Percentiles rank a stretch among this genome's conserved stretches.
phyloP scores from a whole-genome alignment of 78 protist genomes.

The Mantamonas sphyraenae region DNA sequence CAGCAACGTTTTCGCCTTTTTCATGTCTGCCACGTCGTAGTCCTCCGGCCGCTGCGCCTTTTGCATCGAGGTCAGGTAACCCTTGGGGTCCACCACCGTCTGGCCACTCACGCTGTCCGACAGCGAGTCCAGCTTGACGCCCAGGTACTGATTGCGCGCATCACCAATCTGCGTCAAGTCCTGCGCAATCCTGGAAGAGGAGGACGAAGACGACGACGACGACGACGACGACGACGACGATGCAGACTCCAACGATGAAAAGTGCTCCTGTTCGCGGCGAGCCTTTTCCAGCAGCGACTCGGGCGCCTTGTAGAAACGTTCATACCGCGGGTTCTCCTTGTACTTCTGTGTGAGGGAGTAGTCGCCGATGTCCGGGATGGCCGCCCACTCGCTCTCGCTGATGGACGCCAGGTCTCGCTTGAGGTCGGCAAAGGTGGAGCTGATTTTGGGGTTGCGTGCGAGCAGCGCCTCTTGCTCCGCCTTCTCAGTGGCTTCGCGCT shows the following conservation, averaged over 20 bases:
- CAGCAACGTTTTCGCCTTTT: conserved; percentile 74
- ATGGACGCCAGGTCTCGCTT: conserved; percentile 31
- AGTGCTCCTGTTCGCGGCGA: background rate
- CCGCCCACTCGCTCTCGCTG: conserved; percentile 38
- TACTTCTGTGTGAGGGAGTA: background rate
- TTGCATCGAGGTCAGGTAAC: conserved; percentile 75
- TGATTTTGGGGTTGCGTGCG: conserved; percentile 59
- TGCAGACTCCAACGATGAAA: background rate
- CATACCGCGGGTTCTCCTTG: background rate
- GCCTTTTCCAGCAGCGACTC: conserved; percentile 34
- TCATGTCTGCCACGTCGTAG: no score
- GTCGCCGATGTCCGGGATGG: conserved; percentile 42
- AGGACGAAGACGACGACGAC: background rate
- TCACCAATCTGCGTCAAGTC: conserved; percentile 72
- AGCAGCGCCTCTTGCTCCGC: conserved; percentile 19
- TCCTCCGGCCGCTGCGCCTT: no score
- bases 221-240: background rate
- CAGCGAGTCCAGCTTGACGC: conserved; percentile 37
- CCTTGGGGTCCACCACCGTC: conserved; percentile 88
- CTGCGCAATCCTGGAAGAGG: conserved; percentile 30
- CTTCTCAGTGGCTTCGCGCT: conserved; percentile 28
- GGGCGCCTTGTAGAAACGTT: conserved; percentile 22
- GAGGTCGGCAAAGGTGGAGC: conserved; percentile 66
- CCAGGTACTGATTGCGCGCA: conserved; percentile 58
- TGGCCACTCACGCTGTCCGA: conserved; percentile 82